Conservation (phyloP, 2,329 filamentous ascomycete genomes). For the Penicillium sp. region DNA sequence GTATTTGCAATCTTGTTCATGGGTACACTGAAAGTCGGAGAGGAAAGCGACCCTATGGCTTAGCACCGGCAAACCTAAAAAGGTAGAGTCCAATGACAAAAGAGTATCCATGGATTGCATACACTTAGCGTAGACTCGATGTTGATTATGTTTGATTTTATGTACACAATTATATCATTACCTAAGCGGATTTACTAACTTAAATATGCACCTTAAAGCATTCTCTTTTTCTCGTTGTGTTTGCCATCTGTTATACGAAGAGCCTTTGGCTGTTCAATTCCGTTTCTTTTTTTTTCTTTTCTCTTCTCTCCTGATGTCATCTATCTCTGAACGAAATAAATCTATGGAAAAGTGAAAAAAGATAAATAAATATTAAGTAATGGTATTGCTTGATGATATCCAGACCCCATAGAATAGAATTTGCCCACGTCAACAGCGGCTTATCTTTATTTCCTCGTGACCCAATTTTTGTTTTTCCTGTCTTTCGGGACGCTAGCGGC, state of each 20-base stretch:
- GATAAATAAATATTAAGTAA: neutral
- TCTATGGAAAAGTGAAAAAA: too few relatives aligned
- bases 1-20: neutral
- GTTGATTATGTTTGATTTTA: neutral
- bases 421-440: neutral
- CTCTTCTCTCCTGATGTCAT: neutral
- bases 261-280: neutral
- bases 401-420: neutral
- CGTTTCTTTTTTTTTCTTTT: neutral
- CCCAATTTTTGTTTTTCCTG: neutral
- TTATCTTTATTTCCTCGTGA: neutral
- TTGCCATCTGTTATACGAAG: too few relatives aligned
- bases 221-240: too few relatives aligned
- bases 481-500: neutral
- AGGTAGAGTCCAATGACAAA: neutral
- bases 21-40: neutral
- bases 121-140: neutral
- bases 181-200: neutral
- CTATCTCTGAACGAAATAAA: neutral
- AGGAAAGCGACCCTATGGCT: neutral
- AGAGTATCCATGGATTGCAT: neutral
- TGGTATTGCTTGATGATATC: neutral
- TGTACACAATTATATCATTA: neutral
- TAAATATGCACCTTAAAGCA: too few relatives aligned
- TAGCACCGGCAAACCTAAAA: too few relatives aligned